These are phyloP conservation scores for Gossypium davidsonii DNA, from an alignment of 441 rosid species.

Conservation along the genomic window DNA sequence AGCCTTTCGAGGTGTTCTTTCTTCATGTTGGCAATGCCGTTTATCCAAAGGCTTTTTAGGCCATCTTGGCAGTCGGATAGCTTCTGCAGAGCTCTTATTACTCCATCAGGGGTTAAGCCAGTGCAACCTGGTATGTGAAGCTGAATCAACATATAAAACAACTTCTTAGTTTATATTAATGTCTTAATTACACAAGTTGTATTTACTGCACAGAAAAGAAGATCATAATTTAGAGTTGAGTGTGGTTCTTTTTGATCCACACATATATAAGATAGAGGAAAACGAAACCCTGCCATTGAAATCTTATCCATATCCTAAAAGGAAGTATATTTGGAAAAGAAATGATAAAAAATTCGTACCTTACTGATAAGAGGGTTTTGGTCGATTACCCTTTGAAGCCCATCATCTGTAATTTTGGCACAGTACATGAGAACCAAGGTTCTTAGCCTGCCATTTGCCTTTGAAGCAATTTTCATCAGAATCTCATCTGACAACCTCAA, in stretches of 20 bases:
- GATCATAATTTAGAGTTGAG: not conserved
- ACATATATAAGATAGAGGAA: not conserved
- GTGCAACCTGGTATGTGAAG: conserved; percentile 57
- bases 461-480: conserved; percentile 32
- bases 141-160: conserved; percentile 27
- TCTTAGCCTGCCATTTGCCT: conserved; percentile 41
- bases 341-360: conserved; percentile 23
- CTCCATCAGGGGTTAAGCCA: conserved; percentile 63
- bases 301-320: not conserved
- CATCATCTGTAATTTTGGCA: conserved; percentile 37
- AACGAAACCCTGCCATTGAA: conserved; percentile 3
- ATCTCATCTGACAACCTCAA: conserved; percentile 37
- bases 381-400: conserved; percentile 33
- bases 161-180: too few relatives aligned
- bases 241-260: not conserved
- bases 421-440: conserved; percentile 35
- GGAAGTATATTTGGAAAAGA: not conserved
- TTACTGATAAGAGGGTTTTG: conserved; percentile 39
- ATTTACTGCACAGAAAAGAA: not conserved
- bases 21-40: conserved; percentile 38
- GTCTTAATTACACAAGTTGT: too few relatives aligned
- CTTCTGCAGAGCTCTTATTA: conserved; percentile 44
- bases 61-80: conserved; percentile 30
- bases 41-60: conserved; percentile 31
- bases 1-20: conserved; percentile 37